Evolutionary conservation across 1,139 yeast genomes (phyloP), one percentile per base, ranked within the genome.

Genomic region (Candida glucosophila): DNA sequence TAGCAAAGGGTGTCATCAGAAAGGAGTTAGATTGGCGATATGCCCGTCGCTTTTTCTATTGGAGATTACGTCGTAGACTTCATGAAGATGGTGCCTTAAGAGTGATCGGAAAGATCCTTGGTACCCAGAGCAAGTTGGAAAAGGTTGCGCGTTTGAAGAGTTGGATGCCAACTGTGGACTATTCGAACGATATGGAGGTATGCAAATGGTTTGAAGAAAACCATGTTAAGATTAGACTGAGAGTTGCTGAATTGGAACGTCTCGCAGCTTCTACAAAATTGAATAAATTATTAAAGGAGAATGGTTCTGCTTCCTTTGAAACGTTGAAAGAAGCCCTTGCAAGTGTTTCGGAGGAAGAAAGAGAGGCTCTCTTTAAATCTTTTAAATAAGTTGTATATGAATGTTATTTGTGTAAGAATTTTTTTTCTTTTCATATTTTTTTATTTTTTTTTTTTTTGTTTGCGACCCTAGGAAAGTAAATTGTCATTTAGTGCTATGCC

Each of bases 41-140:
- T 29, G 74, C 97, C 17, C 83, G 98, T 67, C 76, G 97, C 47
- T 82, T 73, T 74, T 92, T 90, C 76, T 90, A 85, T 90, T 90
- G 98, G 98, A 78, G 99, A 60, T 73, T 85, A 39, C 85, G 96
- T 63, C 81, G 98, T 62, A 83, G 96, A 60, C 67, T 92, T 57
- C 79, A 82, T 52, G 97, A 90, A 62, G 94, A 85, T 54, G 83
- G 85, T 56, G 67, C 88, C 47, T 65, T 85, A 53, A 77, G 73
- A 54, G 71, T 82, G 47, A 73, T 88, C 44, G 74, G 76, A 29
- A 77, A 72, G 33, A 78, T 75, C 36, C 53, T 80, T 33, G 68
- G 76, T 29, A 48, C 58, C 26, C 70, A 83, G 23, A 67, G 73
- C 23, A 75, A 88, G 54, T 65, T 85, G 37, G 96, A 86, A 58